Evolutionary conservation across 768 basidiomycete genomes (phyloP).

Genomic region (Psilocybe cyanescens): DNA sequence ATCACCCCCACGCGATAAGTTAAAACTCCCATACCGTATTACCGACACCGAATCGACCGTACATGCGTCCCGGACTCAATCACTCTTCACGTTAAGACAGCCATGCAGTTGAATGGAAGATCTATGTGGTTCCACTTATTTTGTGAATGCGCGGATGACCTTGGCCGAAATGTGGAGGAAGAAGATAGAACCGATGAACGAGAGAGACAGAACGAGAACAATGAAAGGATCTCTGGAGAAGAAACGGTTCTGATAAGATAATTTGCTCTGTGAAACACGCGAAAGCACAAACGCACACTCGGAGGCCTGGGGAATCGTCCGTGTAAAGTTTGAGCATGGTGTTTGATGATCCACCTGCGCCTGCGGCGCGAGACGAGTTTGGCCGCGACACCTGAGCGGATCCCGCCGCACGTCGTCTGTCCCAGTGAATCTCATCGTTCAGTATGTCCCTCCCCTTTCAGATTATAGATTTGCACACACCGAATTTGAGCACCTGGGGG

Average conservation of each 20-base stretch:
- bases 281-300: constrained; percentile 74
- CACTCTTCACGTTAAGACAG: neutral
- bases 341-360: constrained; percentile 94
- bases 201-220: constrained; percentile 92
- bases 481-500: constrained; percentile 84
- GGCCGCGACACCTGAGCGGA: constrained; percentile 66
- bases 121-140: constrained; percentile 43
- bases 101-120: constrained; percentile 2
- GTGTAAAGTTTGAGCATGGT: constrained; percentile 99
- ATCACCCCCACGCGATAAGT: constrained; percentile 19
- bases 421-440: neutral
- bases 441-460: neutral
- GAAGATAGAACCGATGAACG: constrained; percentile 98
- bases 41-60: neutral
- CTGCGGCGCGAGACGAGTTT: constrained; percentile 88
- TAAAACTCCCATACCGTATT: constrained; percentile 5
- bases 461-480: constrained; percentile 42
- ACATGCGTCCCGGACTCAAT: neutral
- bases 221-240: constrained; percentile 88
- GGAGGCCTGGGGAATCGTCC: constrained; percentile 94
- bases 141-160: constrained; percentile 88
- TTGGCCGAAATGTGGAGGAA: constrained; percentile 98
- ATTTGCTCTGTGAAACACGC: neutral
- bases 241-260: neutral
- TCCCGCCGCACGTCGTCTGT: constrained; percentile 75